A percentile compares a stretch with the other conserved stretches of the same genome.
These are phyloP conservation scores for Fusarium siculi DNA, from an alignment of 2,329 filamentous ascomycete genomes.

Conservation along the genomic window DNA sequence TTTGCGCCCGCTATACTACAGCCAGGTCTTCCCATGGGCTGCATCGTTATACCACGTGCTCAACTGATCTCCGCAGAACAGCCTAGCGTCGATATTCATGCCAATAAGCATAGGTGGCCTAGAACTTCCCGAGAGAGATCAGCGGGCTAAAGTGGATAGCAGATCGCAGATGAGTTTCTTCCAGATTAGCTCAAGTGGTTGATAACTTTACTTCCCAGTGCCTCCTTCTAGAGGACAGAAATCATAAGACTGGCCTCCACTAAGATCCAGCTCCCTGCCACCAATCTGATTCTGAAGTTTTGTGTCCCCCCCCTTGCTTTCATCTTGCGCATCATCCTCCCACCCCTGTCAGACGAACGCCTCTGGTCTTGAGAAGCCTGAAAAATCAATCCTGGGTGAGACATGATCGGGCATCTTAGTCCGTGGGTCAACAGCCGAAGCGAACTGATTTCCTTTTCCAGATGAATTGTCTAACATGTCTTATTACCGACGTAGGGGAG, in stretches of 20 bases:
- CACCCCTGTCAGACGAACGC: conserved; percentile 22
- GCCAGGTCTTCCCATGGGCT: not conserved
- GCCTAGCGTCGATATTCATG: not conserved
- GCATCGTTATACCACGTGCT: not conserved
- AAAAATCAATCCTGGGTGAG: not conserved
- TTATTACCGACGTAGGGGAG: not conserved
- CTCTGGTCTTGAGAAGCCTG: not conserved
- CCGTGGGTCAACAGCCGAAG: not conserved
- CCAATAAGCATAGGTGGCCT: conserved; percentile 14
- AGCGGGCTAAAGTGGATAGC: conserved; percentile 25
- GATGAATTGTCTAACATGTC: not conserved
- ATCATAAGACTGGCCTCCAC: not conserved
- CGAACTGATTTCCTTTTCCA: not conserved
- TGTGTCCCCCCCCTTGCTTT: not conserved
- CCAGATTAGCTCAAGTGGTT: conserved; percentile 32
- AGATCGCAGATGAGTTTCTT: conserved; percentile 4
- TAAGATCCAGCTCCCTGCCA: not conserved
- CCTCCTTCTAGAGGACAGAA: not conserved
- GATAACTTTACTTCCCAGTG: conserved; percentile 3
- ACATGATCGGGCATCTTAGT: not conserved
- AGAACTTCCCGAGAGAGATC: conserved; percentile 31
- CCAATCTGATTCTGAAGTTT: not conserved
- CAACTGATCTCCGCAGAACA: not conserved
- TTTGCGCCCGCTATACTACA: not conserved
- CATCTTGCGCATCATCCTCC: conserved; percentile 28